These are phyloP conservation scores for Helminthosporium solani DNA, from an alignment of 2,329 filamentous ascomycete species.

Conservation along the genomic window DNA sequence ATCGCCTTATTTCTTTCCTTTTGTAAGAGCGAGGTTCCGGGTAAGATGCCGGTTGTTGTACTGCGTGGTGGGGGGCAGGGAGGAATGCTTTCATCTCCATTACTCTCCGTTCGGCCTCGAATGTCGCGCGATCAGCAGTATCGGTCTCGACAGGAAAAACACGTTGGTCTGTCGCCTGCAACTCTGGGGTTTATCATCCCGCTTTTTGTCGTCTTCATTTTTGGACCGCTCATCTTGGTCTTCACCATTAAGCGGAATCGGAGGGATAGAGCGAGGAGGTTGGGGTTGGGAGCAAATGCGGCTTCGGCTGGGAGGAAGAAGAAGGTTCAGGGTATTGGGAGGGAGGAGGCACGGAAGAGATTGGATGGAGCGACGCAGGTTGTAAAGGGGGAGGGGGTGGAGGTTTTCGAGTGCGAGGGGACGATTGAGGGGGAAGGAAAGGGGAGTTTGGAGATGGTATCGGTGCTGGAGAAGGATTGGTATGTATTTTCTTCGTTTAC, in stretches of 20 bases:
- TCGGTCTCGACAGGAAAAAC: not conserved
- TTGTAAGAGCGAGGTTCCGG: too few species aligned
- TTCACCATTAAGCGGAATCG: not conserved
- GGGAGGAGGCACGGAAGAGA: conserved; percentile 24
- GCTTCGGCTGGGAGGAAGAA: not conserved
- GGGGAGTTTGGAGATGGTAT: not conserved
- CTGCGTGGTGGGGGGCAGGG: too few species aligned
- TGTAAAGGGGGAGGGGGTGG: not conserved
- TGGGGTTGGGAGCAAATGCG: not conserved
- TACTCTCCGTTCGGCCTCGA: too few species aligned
- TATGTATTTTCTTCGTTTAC: not conserved
- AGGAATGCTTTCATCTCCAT: too few species aligned
- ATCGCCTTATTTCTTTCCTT: too few species aligned
- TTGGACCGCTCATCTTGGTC: conserved; percentile 20
- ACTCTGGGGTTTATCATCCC: conserved; percentile 33
- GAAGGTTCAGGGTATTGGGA: conserved; percentile 6
- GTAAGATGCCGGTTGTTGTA: too few species aligned
- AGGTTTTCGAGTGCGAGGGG: too few species aligned
- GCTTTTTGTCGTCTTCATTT: conserved; percentile 28
- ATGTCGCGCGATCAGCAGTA: too few species aligned
- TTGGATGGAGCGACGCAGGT: conserved; percentile 25
- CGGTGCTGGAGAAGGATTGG: not conserved
- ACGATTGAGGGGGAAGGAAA: not conserved
- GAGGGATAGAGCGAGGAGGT: not conserved
- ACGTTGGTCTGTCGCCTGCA: conserved; percentile 23